Conservation (phyloP, 2,329 filamentous ascomycete genomes). For the Pyrenochaeta sp. region DNA sequence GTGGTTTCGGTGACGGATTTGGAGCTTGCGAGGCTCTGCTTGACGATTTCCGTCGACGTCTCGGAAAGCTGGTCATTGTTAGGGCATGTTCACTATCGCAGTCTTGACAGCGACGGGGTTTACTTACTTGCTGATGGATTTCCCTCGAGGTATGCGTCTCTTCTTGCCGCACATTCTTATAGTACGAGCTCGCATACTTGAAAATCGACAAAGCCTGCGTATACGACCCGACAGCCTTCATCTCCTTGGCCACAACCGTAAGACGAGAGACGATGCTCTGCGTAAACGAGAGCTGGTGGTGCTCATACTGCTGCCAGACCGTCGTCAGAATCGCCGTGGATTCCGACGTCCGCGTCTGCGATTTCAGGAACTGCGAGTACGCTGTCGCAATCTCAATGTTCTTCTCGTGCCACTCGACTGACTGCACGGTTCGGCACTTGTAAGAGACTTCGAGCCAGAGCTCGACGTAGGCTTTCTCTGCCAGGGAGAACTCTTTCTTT, state of each 20-base stretch:
- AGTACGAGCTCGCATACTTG: conserved; percentile 50
- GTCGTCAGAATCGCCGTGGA: conserved; percentile 55
- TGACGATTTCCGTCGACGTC: conserved; percentile 53
- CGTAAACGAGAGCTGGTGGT: conserved; percentile 50
- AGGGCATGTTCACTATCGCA: too few relatives aligned
- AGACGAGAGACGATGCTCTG: conserved; percentile 46
- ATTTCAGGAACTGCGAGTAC: conserved; percentile 57
- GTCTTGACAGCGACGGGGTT: too few relatives aligned
- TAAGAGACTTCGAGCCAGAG: conserved; percentile 61
- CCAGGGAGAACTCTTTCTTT: conserved; percentile 38
- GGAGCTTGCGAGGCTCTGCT: conserved; percentile 42
- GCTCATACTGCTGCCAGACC: conserved; percentile 59
- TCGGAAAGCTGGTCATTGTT: conserved; percentile 50
- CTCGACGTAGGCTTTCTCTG: conserved; percentile 58
- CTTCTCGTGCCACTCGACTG: conserved; percentile 56
- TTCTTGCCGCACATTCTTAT: conserved; percentile 44
- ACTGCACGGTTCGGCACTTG: conserved; percentile 53
- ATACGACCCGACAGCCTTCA: conserved; percentile 56
- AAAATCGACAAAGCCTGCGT: conserved; percentile 57
- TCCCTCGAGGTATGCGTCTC: conserved; percentile 51
- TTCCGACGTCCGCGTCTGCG: conserved; percentile 55
- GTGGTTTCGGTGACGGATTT: conserved; percentile 46
- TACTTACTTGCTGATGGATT: too few relatives aligned
- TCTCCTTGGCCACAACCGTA: conserved; percentile 53
- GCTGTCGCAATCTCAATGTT: conserved; percentile 57